Evolutionary conservation across 1,139 yeast genomes (phyloP).

Genomic region (Geotrichum citri-aurantii): DNA sequence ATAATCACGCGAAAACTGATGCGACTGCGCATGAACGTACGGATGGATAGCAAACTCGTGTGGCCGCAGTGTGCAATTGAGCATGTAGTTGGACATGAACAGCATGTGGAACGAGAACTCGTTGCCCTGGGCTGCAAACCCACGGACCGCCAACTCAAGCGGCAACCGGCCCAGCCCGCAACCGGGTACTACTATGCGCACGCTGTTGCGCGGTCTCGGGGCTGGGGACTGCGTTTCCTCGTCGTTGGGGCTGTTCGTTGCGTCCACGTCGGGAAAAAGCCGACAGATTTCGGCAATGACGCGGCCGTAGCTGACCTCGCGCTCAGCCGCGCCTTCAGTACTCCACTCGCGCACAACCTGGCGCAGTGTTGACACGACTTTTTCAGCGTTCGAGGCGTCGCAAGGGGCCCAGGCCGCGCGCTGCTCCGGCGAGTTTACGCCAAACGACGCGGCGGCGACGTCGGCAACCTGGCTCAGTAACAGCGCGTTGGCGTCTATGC

Average conservation of each 20-base stretch:
- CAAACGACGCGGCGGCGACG: slow-evolving; percentile 39
- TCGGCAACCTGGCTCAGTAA: slow-evolving; percentile 45
- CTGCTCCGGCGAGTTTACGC: slow-evolving; percentile 49
- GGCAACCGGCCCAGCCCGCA: slow-evolving; percentile 78
- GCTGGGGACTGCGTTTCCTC: no score
- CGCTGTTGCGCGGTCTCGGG: slow-evolving; percentile 5
- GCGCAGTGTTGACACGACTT: slow-evolving; percentile 54
- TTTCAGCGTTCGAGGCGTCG: slow-evolving; percentile 47
- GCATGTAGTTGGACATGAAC: slow-evolving; percentile 55
- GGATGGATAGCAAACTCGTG: slow-evolving; percentile 64
- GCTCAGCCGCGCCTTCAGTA: slow-evolving; percentile 50
- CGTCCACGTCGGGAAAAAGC: slow-evolving; percentile 39
- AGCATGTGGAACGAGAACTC: slow-evolving; percentile 82
- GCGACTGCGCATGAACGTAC: slow-evolving; percentile 66
- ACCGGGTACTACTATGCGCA: slow-evolving; percentile 67
- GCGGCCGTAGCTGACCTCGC: slow-evolving; percentile 44
- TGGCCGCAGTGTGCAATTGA: slow-evolving; percentile 50
- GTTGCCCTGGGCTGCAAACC: slow-evolving; percentile 78
- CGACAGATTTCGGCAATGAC: slow-evolving; percentile 44
- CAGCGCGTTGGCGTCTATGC: slow-evolving; percentile 46
- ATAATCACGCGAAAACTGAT: slow-evolving; percentile 46
- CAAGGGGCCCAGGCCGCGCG: slow-evolving; percentile 46
- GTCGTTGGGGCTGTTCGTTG: no score
- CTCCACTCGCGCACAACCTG: slow-evolving; percentile 80
- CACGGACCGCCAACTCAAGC: slow-evolving; percentile 60